A percentile compares a stretch with the other conserved stretches of the same genome.
Conservation (phyloP, 768 basidiomycete genomes). For the Dentipellis sp. region DNA sequence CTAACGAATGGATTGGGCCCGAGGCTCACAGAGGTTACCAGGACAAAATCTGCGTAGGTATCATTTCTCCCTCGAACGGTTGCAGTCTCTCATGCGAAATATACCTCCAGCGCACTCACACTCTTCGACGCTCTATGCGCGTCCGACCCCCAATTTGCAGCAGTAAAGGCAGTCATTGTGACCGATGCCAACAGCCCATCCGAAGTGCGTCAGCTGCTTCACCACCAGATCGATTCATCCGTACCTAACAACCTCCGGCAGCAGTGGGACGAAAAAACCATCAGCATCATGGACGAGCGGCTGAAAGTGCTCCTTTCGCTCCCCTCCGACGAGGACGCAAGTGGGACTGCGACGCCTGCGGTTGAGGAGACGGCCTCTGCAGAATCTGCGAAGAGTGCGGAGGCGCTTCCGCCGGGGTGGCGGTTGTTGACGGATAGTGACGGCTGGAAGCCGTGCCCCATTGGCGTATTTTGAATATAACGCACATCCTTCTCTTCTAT, state of each 20-base stretch:
- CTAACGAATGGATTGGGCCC: conserved; percentile 44
- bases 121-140: conserved; percentile 35
- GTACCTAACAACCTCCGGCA: neutral
- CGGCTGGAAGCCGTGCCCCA: conserved; percentile 58
- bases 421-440: conserved; percentile 30
- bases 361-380: no score
- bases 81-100: no score
- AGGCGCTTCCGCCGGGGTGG: conserved; percentile 41
- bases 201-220: neutral
- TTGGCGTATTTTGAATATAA: conserved; percentile 39
- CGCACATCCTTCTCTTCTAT: no score
- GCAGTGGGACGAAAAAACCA: conserved; percentile 38
- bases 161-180: neutral
- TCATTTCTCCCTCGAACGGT: neutral
- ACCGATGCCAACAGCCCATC: neutral
- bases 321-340: neutral
- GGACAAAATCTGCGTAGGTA: conserved; percentile 28
- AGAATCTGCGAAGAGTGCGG: no score
- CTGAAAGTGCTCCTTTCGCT: conserved; percentile 2
- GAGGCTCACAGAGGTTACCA: conserved; percentile 12
- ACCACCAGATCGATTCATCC: neutral
- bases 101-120: conserved; percentile 16
- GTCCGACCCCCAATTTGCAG: conserved; percentile 25
- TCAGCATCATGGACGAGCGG: conserved; percentile 37
- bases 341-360: no score